These are phyloP conservation scores for Calocera viscosa DNA, from an alignment of 768 basidiomycete species.

Conservation along the genomic window DNA sequence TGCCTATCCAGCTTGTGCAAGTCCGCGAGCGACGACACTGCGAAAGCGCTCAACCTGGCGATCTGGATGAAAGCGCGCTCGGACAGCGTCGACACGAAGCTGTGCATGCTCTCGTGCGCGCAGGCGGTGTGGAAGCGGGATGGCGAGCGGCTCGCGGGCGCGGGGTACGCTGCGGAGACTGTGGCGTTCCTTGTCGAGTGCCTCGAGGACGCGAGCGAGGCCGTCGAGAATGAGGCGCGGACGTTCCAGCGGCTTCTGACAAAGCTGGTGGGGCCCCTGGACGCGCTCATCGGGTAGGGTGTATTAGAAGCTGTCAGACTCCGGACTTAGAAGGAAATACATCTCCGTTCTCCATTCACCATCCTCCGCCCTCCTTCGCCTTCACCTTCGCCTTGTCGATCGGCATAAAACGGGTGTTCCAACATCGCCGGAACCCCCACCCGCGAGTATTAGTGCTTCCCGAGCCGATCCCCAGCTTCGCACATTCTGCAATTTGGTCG, in stretches of 20 bases:
- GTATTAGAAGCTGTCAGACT: too few species aligned
- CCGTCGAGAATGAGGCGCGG: constrained; percentile 55
- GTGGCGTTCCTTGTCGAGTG: constrained; percentile 78
- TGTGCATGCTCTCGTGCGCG: constrained; percentile 56
- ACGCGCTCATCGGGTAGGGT: not conserved
- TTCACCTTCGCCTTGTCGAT: too few species aligned
- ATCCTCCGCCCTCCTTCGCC: too few species aligned
- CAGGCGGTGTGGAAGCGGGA: constrained; percentile 65
- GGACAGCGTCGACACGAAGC: constrained; percentile 56
- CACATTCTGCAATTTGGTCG: too few species aligned
- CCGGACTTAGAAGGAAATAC: too few species aligned
- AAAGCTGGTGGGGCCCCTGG: not conserved
- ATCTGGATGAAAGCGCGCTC: constrained; percentile 82
- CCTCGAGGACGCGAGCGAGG: constrained; percentile 77
- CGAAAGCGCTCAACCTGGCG: constrained; percentile 67
- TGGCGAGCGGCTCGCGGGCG: constrained; percentile 62
- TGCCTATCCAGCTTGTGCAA: constrained; percentile 37
- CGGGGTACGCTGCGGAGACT: constrained; percentile 70
- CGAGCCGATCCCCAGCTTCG: too few species aligned
- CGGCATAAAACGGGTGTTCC: too few species aligned
- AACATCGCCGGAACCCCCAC: too few species aligned
- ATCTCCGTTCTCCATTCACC: too few species aligned
- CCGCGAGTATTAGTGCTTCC: too few species aligned
- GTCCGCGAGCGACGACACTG: constrained; percentile 43
- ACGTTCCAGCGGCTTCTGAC: constrained; percentile 18